Percentiles rank a stretch among this genome's conserved stretches.
These are phyloP conservation scores for Heliamphora pulchella DNA, from an alignment of 179 eudicot genomes.

Conservation along the genomic window DNA sequence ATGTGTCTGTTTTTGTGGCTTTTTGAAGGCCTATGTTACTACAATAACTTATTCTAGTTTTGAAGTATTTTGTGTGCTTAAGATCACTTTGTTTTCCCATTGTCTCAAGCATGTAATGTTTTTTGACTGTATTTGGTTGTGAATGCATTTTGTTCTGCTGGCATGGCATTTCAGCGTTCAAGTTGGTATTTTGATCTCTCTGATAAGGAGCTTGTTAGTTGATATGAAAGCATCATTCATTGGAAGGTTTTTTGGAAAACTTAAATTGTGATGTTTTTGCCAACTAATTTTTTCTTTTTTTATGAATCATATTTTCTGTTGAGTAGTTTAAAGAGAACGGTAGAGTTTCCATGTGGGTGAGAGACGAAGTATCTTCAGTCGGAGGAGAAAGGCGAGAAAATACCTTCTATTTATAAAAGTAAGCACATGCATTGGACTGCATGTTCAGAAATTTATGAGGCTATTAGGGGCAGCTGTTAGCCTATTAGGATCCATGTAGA, in stretches of 20 bases:
- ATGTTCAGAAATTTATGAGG: not conserved
- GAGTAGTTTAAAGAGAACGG: not conserved
- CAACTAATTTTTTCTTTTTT: not conserved
- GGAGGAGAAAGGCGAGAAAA: no score
- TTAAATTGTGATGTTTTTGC: not conserved
- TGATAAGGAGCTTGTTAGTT: not conserved
- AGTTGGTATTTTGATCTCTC: not conserved
- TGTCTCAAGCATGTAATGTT: not conserved
- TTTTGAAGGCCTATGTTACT: no score
- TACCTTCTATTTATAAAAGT: not conserved
- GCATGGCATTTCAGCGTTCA: not conserved
- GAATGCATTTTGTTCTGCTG: not conserved
- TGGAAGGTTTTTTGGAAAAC: not conserved
- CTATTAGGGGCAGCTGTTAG: not conserved
- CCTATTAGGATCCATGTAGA: no score
- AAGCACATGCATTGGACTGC: not conserved
- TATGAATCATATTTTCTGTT: not conserved
- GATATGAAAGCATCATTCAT: not conserved
- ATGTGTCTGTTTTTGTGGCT: not conserved
- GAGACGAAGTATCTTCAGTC: no score
- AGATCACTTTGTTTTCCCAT: not conserved
- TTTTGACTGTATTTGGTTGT: no score
- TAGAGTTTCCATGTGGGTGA: not conserved
- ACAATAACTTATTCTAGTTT: no score
- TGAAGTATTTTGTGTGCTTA: not conserved